These are phyloP conservation scores for Lepiota venenata DNA, from an alignment of 768 basidiomycete genomes.

Conservation along the genomic window DNA sequence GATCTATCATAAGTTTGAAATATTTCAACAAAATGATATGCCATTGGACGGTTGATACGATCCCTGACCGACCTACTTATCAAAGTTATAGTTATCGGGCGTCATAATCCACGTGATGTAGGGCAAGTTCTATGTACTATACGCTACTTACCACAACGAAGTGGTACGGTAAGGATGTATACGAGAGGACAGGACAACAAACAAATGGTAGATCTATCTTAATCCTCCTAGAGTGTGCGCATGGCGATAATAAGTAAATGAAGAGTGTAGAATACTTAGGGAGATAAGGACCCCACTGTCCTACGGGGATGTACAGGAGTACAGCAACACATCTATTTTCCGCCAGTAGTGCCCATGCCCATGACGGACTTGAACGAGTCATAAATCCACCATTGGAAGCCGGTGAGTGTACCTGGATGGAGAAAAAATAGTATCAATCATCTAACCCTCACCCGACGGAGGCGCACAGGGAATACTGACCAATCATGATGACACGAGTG, in stretches of 20 bases:
- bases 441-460: not conserved
- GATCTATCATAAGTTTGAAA: no score
- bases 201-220: constrained; percentile 6
- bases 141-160: not conserved
- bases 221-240: constrained; percentile 5
- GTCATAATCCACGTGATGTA: not conserved
- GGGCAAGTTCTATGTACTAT: constrained; percentile 6
- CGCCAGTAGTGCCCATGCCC: constrained; percentile 87
- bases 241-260: not conserved
- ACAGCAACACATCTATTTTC: constrained; percentile 52
- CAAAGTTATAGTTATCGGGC: no score
- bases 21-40: no score
- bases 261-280: constrained; percentile 2
- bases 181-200: constrained; percentile 5
- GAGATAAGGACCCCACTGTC: not conserved
- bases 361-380: constrained; percentile 81
- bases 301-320: not conserved
- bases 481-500: constrained; percentile 85
- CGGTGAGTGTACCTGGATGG: constrained; percentile 45
- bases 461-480: constrained; percentile 32
- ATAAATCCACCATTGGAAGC: constrained; percentile 95
- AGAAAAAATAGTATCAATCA: not conserved
- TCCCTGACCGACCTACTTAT: no score
- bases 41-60: no score
- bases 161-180: constrained; percentile 4